Evolutionary conservation across 2,329 filamentous ascomycete genomes (phyloP), one percentile per base, ranked within the genome.

Genomic region (Neobulgaria alba): DNA sequence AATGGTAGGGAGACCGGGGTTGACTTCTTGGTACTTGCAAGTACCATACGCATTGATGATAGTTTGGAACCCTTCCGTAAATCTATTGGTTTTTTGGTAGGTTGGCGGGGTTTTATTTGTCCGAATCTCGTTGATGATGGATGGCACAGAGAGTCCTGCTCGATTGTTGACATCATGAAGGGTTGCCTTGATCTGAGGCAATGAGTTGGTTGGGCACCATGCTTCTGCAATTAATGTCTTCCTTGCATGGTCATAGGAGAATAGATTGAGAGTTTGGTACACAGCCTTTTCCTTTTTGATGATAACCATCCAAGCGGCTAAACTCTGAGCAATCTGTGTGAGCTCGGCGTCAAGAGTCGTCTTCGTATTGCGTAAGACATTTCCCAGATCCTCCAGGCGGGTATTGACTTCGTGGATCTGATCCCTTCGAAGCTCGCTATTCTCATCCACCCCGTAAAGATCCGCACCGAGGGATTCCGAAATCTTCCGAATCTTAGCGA

Each of bases 1-100:
- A 52, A 96, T 88, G 38, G 94, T 92, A 29, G 90, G 90, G 16
- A 98, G 74, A 47, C 88, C 90, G 42, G 92, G 92, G 66, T 98
- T 98, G 63, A 95, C 85, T 67, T 98, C 92, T 53, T 85, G 85
- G 66, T 98, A 98, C 52, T 94, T 96, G 46, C 92, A 85, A 31
- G 92, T 95, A 59, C 92, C 93, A 59, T 98, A 98, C 19, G 93
- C 92, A 57, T 98, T 90, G 62, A 98, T 93, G 62, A 98, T 98
- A 43, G 90, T 96, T 66, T 98, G 92, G 71, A 98, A 98, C 17
- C 83, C 92, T 57, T 95, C 82, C 3, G 93, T 98, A 61, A 96
- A 96, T 65, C 90, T 95, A 73, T 98, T 98, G 21, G 89, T 95
- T 69, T 94, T 94, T 64, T 95, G 79, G 63, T 93, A 96, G 1